Evolutionary conservation across 345 rosid species (phyloP).

Genomic region (Dimocarpus longan): DNA sequence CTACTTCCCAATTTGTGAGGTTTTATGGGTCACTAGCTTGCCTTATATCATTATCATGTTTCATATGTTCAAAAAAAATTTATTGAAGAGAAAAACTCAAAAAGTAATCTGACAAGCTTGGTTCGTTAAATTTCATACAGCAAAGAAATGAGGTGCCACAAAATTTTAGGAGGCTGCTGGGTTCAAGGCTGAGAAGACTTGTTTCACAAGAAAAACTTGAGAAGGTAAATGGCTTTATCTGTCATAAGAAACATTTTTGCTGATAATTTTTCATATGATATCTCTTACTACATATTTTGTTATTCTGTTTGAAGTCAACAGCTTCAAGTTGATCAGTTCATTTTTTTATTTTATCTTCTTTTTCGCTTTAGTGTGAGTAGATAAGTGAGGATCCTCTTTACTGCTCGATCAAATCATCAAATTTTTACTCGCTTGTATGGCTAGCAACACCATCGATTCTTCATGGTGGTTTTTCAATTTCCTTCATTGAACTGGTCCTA

Average conservation of each 20-base stretch:
- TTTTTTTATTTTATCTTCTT: not conserved
- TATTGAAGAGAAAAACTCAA: not conserved
- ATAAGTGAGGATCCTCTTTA: not conserved
- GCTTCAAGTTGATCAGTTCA: not conserved
- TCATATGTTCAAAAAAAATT: not conserved
- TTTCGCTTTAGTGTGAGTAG: not conserved
- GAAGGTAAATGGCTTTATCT: conserved; percentile 50
- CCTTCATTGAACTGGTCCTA: not conserved
- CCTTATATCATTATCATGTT: not conserved
- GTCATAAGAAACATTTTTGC: not conserved
- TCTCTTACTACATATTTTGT: not conserved
- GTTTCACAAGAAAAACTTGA: conserved; percentile 75
- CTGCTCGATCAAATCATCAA: not conserved
- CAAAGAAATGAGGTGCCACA: conserved; percentile 65
- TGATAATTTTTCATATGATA: conserved; percentile 3
- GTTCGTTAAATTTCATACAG: conserved; percentile 51
- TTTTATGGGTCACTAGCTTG: not conserved
- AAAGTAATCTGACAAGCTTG: not conserved
- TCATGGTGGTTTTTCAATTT: not conserved
- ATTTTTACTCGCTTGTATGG: not conserved
- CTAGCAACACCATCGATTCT: not conserved
- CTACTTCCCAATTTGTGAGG: not conserved
- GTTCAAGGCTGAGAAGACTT: conserved; percentile 79
- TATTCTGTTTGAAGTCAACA: not conserved
- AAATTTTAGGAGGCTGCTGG: conserved; percentile 70